Base-by-base conservation (phyloP, 2,329 filamentous ascomycete species). In the Colletotrichum sp. region DNA sequence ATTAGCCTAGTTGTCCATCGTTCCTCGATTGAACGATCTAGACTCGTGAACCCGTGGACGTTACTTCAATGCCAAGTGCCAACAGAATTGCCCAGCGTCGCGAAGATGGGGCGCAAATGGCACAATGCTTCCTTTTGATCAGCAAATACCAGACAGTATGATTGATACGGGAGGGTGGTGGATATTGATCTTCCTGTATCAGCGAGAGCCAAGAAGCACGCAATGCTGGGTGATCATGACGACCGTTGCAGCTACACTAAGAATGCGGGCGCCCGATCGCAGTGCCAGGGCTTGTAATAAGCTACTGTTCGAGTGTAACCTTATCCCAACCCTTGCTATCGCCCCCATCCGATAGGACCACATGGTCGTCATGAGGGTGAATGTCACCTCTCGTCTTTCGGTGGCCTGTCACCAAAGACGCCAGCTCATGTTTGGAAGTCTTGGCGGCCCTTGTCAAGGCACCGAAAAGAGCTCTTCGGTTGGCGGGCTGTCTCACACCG, bases 141-240 rank as follows among this genome's bases (percentile, higher is more conserved):
- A 11, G 6, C 16, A 8, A 43, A n/a, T 12, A 6, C 16, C 8
- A 18, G n/a, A 27, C 18, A 7, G 13, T 4, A 31, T 38, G 38
- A 27, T 47, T 33, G 18, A 12, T 61, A 36, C 27, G 8, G 38
- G 58, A 73, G 58, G 47, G 58, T 36, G 36, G 13, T 34, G 29
- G 36, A 24, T n/a, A 24, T 12, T 18, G 71, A 73, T 67, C 67
- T 73, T 70, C 71, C 71, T 70, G 65, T 70, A 38, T 66, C 24
- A 73, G 71, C 36, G 15, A 66, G 61, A 70, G 71, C 71, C 71
- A 73, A 73, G 71, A 55, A 73, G 71, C 71, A 73, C 71, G 71
- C 71, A 70, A 73, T 70, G 67, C 36, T 57, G 31, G 67, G 18
- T 57, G 66, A 61, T 66, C 67, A 73, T 70, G 67, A 65, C 71